Base-by-base conservation (phyloP, 2,329 filamentous ascomycete genomes). In the Hortaea sp. region DNA sequence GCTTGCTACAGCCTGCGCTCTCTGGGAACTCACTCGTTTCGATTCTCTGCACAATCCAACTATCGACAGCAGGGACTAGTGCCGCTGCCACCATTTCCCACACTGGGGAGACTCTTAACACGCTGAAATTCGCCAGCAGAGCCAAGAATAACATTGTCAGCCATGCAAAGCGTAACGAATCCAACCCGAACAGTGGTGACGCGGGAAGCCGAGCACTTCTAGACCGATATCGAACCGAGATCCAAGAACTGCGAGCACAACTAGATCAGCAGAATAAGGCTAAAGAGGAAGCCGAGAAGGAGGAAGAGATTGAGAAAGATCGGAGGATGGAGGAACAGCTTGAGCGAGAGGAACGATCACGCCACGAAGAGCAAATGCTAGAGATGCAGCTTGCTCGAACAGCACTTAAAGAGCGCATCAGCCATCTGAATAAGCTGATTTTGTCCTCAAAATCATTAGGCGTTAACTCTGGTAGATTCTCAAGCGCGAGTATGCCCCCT, bases 61-160 rank as follows among this genome's bases (percentile, higher is more conserved):
- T 94, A 40, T 87, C 87, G n/a, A 75, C 84, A 1, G 77, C 79
- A 9, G 83, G 84, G 20, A 59, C 57, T 9, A 88, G 80, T 57
- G 74, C 78, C 6, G 85, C 86, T 1, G 69, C 81, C 3, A 77
- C 82, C 13, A 84, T 79, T 56, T 85, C 76, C 20, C 87, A 95
- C 59, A 87, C 85, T 0, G 78, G 79, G 12, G 92, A 98, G 68
- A 97, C 90, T 0, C 70, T 98, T 46, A 98, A 95, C 63, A 98
- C 92, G 0, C 73, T 98, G 50, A 98, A 97, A 59, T 98, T 98
- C 62, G 92, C 92, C 1, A 92, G 89, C 7, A 79, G 92, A 58
- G 92, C 92, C 39, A 95, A 95, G 74, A 98, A 98, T 68, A 98
- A 85, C 63, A 95, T 98, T 60, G 84, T 97, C 62, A 95, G 88